Conservation (phyloP, 495 filamentous ascomycete species). For the Xylaria curta region DNA sequence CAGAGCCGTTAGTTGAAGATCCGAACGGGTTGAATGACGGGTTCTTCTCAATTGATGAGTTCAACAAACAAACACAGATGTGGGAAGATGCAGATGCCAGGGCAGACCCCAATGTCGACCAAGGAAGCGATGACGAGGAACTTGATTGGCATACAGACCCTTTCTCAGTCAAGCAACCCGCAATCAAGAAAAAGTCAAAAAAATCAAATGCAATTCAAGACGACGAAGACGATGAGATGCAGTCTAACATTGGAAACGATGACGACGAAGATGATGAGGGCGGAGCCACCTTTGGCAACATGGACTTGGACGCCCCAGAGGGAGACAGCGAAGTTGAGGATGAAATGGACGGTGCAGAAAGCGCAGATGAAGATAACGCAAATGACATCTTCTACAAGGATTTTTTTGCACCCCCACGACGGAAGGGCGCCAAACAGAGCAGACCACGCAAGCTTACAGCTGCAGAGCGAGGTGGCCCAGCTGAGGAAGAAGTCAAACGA, state of each 20-base stretch:
- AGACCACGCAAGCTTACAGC: conserved; percentile 47
- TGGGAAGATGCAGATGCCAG: conserved; percentile 81
- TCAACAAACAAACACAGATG: conserved; percentile 89
- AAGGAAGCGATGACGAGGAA: conserved; percentile 76
- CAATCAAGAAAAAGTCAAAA: conserved; percentile 23
- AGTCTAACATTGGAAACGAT: conserved; percentile 46
- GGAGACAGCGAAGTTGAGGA: conserved; percentile 64
- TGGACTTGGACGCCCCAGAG: conserved; percentile 63
- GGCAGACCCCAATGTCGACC: conserved; percentile 66
- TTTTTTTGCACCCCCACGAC: conserved; percentile 85
- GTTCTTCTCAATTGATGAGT: conserved; percentile 97
- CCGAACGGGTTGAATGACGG: conserved; percentile 81
- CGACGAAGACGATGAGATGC: conserved; percentile 32
- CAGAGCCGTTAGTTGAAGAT: conserved; percentile 54
- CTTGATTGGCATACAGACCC: conserved; percentile 85
- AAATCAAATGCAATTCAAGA: conserved; percentile 21
- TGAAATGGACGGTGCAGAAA: conserved; percentile 58
- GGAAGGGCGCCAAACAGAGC: conserved; percentile 63
- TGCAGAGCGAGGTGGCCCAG: conserved; percentile 39
- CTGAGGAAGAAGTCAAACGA: conserved; percentile 73
- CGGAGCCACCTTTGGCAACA: conserved; percentile 78
- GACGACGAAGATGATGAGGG: conserved; percentile 67
- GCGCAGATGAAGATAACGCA: conserved; percentile 66
- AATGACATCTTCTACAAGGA: conserved; percentile 87
- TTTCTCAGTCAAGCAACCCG: conserved; percentile 41